Conservation (phyloP, 176 grass and related monocot genomes). For the Chrysopogon serrulatus region DNA sequence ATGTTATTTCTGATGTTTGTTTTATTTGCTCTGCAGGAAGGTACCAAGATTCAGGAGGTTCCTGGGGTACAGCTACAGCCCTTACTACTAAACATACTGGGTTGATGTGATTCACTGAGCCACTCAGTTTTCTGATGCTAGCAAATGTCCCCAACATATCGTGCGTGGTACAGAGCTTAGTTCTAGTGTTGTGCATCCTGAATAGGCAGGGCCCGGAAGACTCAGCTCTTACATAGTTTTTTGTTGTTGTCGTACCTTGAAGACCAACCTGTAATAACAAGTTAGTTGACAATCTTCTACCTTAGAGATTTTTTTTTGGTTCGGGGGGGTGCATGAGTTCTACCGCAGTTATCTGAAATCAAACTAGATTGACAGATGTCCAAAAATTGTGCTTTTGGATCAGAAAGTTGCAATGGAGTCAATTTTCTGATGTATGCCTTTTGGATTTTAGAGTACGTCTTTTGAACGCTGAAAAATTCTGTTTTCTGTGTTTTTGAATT, state of each 20-base stretch:
- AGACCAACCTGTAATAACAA: not conserved
- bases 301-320: not conserved
- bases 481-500: not conserved
- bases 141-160: not conserved
- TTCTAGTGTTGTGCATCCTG: not conserved
- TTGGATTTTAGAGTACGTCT: too few species aligned
- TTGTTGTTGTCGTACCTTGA: not conserved
- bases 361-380: not conserved
- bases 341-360: not conserved
- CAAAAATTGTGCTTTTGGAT: not conserved
- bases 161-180: slow-evolving; percentile 14
- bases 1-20: not conserved
- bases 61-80: slow-evolving; percentile 34
- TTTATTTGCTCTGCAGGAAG: slow-evolving; percentile 22
- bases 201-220: not conserved
- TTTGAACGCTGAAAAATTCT: too few species aligned
- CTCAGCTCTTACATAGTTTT: not conserved
- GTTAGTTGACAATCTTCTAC: not conserved
- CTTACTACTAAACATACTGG: slow-evolving; percentile 48
- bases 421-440: not conserved
- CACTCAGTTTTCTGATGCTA: slow-evolving; percentile 8
- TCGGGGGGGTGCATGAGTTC: not conserved
- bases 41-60: slow-evolving; percentile 60
- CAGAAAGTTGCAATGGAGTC: not conserved
- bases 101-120: not conserved